Conservation (phyloP, 2,329 filamentous ascomycete species). For the Geosmithia putterillii region DNA sequence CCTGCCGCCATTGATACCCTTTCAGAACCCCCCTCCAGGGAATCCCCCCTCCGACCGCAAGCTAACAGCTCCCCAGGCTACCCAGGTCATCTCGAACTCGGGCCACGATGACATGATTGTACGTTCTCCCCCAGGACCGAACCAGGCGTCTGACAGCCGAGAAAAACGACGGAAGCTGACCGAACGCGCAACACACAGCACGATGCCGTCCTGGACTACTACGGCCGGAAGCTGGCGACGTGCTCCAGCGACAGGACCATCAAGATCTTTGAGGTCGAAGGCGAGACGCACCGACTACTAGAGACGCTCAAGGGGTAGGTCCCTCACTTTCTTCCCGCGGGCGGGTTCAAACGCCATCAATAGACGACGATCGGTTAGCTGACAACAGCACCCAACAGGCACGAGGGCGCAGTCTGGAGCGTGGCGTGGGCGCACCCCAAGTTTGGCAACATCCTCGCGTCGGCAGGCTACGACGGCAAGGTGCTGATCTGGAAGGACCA, state of each 20-base stretch:
- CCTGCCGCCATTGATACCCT: neutral
- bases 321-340: neutral
- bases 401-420: slow-evolving; percentile 96
- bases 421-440: slow-evolving; percentile 98
- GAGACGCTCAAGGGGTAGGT: slow-evolving; percentile 89
- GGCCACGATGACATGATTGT: slow-evolving; percentile 99
- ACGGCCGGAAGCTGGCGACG: slow-evolving; percentile 88
- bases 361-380: neutral
- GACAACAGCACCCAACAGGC: slow-evolving; percentile 40
- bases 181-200: too few species aligned
- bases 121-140: slow-evolving; percentile 30
- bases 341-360: neutral
- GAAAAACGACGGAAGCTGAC: too few species aligned
- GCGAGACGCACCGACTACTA: slow-evolving; percentile 75
- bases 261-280: slow-evolving; percentile 98
- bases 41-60: neutral
- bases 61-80: slow-evolving; percentile 21
- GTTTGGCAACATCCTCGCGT: slow-evolving; percentile 95
- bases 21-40: neutral
- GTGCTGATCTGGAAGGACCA: slow-evolving; percentile 98
- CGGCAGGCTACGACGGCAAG: slow-evolving; percentile 92
- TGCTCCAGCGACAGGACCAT: slow-evolving; percentile 98
- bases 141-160: too few species aligned
- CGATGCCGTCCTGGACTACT: slow-evolving; percentile 97
- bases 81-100: slow-evolving; percentile 32